Evolutionary conservation across 331 rosid species (phyloP).

Genomic region (Acacia pycnantha): DNA sequence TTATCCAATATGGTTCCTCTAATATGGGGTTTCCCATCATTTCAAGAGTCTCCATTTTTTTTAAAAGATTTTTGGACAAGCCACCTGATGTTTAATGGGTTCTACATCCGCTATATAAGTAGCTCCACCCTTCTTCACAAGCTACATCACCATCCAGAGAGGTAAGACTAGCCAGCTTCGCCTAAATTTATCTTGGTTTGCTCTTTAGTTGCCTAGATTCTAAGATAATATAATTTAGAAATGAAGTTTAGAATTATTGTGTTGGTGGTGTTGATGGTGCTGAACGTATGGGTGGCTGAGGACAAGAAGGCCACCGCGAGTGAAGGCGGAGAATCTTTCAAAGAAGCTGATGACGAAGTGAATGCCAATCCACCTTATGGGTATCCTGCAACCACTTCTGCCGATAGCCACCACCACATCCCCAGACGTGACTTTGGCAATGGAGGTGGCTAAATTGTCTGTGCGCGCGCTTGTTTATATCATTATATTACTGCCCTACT

Average conservation of each 20-base stretch:
- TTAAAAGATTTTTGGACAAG: constrained; percentile 18
- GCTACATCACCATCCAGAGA: background rate
- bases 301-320: background rate
- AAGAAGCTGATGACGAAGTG: background rate
- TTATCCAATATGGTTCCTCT: constrained; percentile 5
- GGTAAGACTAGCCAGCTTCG: background rate
- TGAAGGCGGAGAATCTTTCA: constrained; percentile 6
- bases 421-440: constrained; percentile 43
- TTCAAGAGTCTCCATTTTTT: background rate
- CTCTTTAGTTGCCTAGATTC: no score
- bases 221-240: background rate
- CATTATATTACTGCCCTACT: background rate
- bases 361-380: background rate
- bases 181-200: no score
- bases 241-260: constrained; percentile 32
- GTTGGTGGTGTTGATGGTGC: constrained; percentile 29
- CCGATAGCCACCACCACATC: constrained; percentile 49
- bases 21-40: constrained; percentile 25
- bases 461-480: background rate
- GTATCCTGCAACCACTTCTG: background rate
- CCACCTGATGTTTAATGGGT: constrained; percentile 44
- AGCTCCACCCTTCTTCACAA: background rate
- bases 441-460: constrained; percentile 2
- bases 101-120: constrained; percentile 14
- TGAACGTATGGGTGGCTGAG: constrained; percentile 30